These are phyloP conservation scores for Talaromyces wortmannii DNA, from an alignment of 495 filamentous ascomycete species.

Conservation along the genomic window DNA sequence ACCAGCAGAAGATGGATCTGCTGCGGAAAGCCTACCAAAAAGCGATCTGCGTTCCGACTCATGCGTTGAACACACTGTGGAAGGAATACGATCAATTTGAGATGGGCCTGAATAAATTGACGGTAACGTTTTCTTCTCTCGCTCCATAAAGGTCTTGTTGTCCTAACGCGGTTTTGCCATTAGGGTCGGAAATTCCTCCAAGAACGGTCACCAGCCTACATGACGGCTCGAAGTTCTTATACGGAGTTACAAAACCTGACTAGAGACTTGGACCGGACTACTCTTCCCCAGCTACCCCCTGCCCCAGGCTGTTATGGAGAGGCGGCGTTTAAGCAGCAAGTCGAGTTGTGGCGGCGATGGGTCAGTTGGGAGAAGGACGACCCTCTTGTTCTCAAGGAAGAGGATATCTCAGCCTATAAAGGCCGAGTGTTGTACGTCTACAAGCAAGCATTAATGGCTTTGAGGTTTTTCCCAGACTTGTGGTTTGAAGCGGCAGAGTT, in stretches of 20 bases:
- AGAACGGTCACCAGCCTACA: slow-evolving; percentile 83
- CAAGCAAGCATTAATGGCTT: slow-evolving; percentile 88
- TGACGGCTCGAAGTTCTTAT: slow-evolving; percentile 84
- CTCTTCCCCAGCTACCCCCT: slow-evolving; percentile 74
- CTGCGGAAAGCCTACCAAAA: slow-evolving; percentile 86
- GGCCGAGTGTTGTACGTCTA: slow-evolving; percentile 80
- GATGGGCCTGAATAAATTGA: slow-evolving; percentile 82
- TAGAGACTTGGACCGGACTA: slow-evolving; percentile 66
- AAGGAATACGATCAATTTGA: slow-evolving; percentile 97
- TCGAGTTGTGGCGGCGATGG: slow-evolving; percentile 91
- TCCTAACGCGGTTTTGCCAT: slow-evolving; percentile 11
- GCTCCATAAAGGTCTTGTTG: slow-evolving; percentile 4
- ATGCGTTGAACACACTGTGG: slow-evolving; percentile 76
- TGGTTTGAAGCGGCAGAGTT: slow-evolving; percentile 96
- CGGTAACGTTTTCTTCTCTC: slow-evolving; percentile 39
- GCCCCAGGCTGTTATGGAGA: slow-evolving; percentile 81
- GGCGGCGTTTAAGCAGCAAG: slow-evolving; percentile 74
- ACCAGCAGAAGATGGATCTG: slow-evolving; percentile 94
- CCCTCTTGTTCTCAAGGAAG: slow-evolving; percentile 72
- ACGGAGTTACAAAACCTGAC: slow-evolving; percentile 81
- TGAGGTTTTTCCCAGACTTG: slow-evolving; percentile 88
- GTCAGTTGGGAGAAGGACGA: slow-evolving; percentile 92
- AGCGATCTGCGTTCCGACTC: slow-evolving; percentile 76
- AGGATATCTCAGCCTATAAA: slow-evolving; percentile 66
- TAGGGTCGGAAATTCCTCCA: slow-evolving; percentile 89